These are phyloP conservation scores for Dryadomyces quercivorus DNA, from an alignment of 2,329 filamentous ascomycete genomes.

Conservation along the genomic window DNA sequence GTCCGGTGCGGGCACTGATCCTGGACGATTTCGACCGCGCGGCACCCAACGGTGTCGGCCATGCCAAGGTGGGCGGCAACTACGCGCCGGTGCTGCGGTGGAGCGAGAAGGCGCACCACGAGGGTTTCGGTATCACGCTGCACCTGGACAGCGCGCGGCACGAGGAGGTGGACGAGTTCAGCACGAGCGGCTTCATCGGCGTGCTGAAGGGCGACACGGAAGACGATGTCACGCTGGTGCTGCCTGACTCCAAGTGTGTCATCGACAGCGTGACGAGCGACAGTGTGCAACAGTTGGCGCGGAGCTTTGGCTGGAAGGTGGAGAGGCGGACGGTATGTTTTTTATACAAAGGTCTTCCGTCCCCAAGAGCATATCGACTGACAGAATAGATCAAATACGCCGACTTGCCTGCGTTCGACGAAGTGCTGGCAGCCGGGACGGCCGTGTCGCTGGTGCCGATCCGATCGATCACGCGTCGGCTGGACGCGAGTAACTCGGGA, in stretches of 20 bases:
- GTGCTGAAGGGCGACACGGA: constrained; percentile 42
- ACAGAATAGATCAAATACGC: constrained; percentile 45
- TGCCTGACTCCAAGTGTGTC: constrained; percentile 78
- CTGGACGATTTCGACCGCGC: constrained; percentile 89
- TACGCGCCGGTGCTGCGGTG: constrained; percentile 85
- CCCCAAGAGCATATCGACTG: neutral
- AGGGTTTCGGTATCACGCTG: constrained; percentile 88
- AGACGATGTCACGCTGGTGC: constrained; percentile 56
- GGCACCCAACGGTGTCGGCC: constrained; percentile 81
- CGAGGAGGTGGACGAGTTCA: constrained; percentile 89
- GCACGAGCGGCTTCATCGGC: constrained; percentile 85
- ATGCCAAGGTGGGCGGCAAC: constrained; percentile 91
- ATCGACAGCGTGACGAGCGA: constrained; percentile 80
- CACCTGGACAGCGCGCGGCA: constrained; percentile 80
- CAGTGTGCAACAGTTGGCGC: constrained; percentile 63
- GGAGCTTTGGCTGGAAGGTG: constrained; percentile 70
- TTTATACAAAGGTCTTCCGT: too few relatives aligned
- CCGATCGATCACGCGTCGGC: constrained; percentile 68
- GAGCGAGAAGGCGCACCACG: constrained; percentile 65
- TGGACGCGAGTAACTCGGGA: constrained; percentile 24
- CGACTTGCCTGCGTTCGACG: constrained; percentile 43
- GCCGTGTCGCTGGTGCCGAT: constrained; percentile 87
- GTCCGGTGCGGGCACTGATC: constrained; percentile 78
- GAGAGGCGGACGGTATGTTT: constrained; percentile 55
- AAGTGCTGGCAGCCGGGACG: constrained; percentile 86